Evolutionary conservation across 805 yeast genomes (phyloP).

Genomic region (Myxozyma lipomycoides): DNA sequence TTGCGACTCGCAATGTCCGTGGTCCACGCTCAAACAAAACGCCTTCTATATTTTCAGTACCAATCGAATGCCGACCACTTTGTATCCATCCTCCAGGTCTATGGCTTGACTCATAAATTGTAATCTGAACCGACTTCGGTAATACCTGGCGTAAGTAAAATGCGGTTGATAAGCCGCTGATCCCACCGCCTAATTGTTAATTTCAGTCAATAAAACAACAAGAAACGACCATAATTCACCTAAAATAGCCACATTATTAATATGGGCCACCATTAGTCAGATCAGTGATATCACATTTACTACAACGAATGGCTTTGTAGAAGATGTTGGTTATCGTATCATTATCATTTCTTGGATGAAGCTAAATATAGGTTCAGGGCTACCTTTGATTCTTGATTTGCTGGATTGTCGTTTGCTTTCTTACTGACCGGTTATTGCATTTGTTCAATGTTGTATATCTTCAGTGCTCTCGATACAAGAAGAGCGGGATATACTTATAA

Average conservation of each 20-base stretch:
- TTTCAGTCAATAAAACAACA: not conserved
- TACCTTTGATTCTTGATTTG: no score
- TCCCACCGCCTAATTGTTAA: constrained; percentile 62
- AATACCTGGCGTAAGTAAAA: constrained; percentile 46
- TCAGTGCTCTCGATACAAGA: no score
- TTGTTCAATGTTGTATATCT: no score
- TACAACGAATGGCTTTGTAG: no score
- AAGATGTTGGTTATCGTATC: no score
- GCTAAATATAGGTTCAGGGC: no score
- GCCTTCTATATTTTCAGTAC: not conserved
- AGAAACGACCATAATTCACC: not conserved
- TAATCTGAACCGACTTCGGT: constrained; percentile 38
- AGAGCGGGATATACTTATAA: no score
- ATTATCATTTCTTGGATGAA: no score
- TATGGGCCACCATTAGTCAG: not conserved
- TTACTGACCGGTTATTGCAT: no score
- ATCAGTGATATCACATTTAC: no score
- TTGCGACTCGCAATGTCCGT: constrained; percentile 70
- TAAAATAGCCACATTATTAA: not conserved
- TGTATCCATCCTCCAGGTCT: constrained; percentile 79
- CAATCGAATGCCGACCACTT: constrained; percentile 30
- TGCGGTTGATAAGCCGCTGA: constrained; percentile 75
- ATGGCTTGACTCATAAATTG: constrained; percentile 53
- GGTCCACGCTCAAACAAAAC: constrained; percentile 79
- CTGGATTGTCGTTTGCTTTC: no score